Percentiles rank a stretch among this genome's conserved stretches.
Conservation (phyloP, 2,329 filamentous ascomycete species). For the Knufia petricola region DNA sequence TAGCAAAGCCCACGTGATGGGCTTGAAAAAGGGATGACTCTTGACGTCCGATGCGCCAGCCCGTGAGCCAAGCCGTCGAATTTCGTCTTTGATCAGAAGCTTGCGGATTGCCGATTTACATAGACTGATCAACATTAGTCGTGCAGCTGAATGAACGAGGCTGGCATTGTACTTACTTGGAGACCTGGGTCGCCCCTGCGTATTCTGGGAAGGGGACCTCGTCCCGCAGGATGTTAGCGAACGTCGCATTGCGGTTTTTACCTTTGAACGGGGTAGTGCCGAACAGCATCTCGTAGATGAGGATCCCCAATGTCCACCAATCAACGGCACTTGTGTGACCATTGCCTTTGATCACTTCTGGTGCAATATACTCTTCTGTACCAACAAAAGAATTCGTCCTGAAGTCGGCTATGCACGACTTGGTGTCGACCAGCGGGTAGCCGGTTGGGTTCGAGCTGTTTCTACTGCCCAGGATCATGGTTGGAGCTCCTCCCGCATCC, state of each 20-base stretch:
- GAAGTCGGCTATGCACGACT: conserved; percentile 97
- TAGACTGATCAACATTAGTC: conserved; percentile 48
- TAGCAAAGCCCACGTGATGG: conserved; percentile 92
- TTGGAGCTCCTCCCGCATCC: conserved; percentile 86
- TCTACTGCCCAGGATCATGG: conserved; percentile 84
- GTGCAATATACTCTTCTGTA: conserved; percentile 97
- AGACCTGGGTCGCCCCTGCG: conserved; percentile 70
- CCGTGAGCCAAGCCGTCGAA: conserved; percentile 80
- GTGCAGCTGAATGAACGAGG: conserved; percentile 23
- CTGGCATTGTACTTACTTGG: conserved; percentile 60
- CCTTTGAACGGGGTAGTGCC: conserved; percentile 98
- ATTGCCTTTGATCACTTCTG: conserved; percentile 96
- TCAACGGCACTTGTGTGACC: conserved; percentile 97
- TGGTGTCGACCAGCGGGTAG: conserved; percentile 93
- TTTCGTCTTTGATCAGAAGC: conserved; percentile 95
- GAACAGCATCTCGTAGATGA: conserved; percentile 98
- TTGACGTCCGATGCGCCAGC: conserved; percentile 97
- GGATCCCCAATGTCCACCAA: conserved; percentile 96
- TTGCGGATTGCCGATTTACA: conserved; percentile 97
- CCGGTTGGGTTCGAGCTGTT: conserved; percentile 78
- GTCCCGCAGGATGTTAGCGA: conserved; percentile 91
- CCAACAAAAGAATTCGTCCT: conserved; percentile 97
- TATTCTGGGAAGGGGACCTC: conserved; percentile 95
- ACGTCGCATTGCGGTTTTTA: conserved; percentile 96
- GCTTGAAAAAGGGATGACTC: conserved; percentile 87